Conservation (phyloP, 257 asterid genomes). For the Asclepias syriaca region DNA sequence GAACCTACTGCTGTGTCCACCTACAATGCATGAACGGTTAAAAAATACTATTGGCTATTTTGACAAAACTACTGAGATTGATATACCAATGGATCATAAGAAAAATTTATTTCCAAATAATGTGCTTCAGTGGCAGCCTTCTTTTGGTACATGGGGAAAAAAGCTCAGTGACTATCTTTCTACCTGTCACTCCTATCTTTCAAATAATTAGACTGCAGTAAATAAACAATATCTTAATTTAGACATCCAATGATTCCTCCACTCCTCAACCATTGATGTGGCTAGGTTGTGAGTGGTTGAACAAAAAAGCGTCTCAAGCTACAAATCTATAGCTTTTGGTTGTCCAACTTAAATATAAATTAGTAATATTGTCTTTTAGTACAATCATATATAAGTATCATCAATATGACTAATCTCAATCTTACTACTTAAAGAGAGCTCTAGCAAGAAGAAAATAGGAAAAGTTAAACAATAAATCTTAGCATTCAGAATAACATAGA, state of each 20-base stretch:
- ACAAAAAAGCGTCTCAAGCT: background rate
- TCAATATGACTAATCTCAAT: background rate
- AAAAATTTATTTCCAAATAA: background rate
- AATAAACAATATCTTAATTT: background rate
- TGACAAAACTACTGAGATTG: background rate
- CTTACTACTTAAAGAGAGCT: background rate
- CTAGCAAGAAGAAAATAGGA: background rate
- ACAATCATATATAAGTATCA: background rate
- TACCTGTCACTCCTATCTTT: background rate
- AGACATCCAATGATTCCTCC: background rate
- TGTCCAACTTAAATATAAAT: background rate
- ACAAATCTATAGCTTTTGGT: background rate
- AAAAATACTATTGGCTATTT: constrained; percentile 15
- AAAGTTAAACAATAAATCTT: background rate
- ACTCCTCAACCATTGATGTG: background rate
- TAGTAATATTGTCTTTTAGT: background rate
- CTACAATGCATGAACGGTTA: constrained; percentile 36
- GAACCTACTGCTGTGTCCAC: constrained; percentile 88
- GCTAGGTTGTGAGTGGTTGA: background rate
- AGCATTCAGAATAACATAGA: background rate
- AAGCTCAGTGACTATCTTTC: background rate
- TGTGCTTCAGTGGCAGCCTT: background rate
- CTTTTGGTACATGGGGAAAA: background rate
- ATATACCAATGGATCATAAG: background rate
- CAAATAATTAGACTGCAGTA: background rate